Base-by-base conservation (phyloP, 169 alveolate genomes). In the Perkinsus marinus region DNA sequence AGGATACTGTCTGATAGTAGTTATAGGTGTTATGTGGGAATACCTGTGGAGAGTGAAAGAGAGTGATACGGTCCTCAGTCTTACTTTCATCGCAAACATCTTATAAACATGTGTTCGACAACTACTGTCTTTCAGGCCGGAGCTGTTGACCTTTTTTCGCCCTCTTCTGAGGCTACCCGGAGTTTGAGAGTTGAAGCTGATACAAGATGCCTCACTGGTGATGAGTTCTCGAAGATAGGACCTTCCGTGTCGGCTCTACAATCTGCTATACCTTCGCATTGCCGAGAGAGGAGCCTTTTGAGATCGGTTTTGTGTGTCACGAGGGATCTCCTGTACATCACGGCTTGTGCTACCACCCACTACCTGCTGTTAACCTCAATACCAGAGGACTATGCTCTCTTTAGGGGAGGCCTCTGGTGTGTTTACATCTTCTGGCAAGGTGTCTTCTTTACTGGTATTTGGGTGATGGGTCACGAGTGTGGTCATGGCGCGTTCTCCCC, bases 381-480 rank as follows among this genome's bases (percentile, higher is more conserved):
- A 9, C 68, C 68, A 10, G 26, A 43, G 68, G 68, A 43, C 68
- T 43, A 10, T 17, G 17, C 68, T 43, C 17, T 43, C 26, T 10
- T 43, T 17, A 9, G 68, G 17, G 68, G 68, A 43, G 68, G 26
- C 17, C 68, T 43, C 9, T 43, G 68, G 68, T 43, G 68, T 43
- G 68, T 17, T 17, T 43, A 43, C 68, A 43, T 43, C 17, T 43
- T 43, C 17, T 43, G 68, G 68, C 68, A 43, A 43, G 68, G 68
- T 43, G 68, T 43, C 26, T 43, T 43, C 68, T 43, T 43, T 17
- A 93, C 95, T 39, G 96, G 96, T 39, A 92, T 93, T 22, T 94
- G 96, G 95, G 95, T 94, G 91, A 89, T 94, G 68, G 96, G 95
- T 39, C 94, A 92, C 68, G 96, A 94, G 91, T 94, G 96, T 68